A percentile compares a stretch with the other conserved stretches of the same genome.
phyloP scores from a whole-genome alignment of 2,329 filamentous ascomycete species.

The Fusarium heterosporum region DNA sequence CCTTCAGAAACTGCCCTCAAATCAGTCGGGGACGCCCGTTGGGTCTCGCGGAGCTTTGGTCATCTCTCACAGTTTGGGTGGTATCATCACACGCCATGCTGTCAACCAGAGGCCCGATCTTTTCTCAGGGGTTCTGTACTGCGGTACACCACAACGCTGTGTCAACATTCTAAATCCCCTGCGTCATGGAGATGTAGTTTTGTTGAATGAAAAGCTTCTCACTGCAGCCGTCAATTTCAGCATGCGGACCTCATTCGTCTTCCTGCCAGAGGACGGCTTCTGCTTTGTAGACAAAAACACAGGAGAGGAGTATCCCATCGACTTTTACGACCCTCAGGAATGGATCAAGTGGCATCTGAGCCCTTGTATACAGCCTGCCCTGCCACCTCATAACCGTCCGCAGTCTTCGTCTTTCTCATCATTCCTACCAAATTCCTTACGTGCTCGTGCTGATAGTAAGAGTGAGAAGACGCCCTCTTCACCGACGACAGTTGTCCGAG shows the following conservation, averaged over 20 bases:
- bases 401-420: conserved; percentile 60
- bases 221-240: conserved; percentile 95
- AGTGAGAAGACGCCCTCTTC: conserved; percentile 49
- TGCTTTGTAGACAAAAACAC: conserved; percentile 89
- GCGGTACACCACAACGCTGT: conserved; percentile 85
- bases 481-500: conserved; percentile 51
- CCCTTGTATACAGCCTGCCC: conserved; percentile 76
- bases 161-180: conserved; percentile 92
- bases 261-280: conserved; percentile 86
- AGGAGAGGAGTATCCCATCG: conserved; percentile 81
- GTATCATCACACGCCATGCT: conserved; percentile 87
- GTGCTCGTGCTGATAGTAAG: conserved; percentile 59
- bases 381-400: conserved; percentile 66
- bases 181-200: conserved; percentile 90
- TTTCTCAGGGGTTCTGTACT: conserved; percentile 87
- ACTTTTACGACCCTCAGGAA: conserved; percentile 83
- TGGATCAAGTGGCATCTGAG: conserved; percentile 85
- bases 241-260: conserved; percentile 84
- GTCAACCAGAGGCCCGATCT: conserved; percentile 88
- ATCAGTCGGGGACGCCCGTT: conserved; percentile 65
- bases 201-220: conserved; percentile 88
- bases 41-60: conserved; percentile 78
- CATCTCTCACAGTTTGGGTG: conserved; percentile 88
- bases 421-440: conserved; percentile 59
- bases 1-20: conserved; percentile 79